Percentiles rank a stretch among this genome's conserved stretches.
Evolutionary conservation across 352 stramenopile genomes (phyloP).

Genomic region (Thraustochytrium striatum): DNA sequence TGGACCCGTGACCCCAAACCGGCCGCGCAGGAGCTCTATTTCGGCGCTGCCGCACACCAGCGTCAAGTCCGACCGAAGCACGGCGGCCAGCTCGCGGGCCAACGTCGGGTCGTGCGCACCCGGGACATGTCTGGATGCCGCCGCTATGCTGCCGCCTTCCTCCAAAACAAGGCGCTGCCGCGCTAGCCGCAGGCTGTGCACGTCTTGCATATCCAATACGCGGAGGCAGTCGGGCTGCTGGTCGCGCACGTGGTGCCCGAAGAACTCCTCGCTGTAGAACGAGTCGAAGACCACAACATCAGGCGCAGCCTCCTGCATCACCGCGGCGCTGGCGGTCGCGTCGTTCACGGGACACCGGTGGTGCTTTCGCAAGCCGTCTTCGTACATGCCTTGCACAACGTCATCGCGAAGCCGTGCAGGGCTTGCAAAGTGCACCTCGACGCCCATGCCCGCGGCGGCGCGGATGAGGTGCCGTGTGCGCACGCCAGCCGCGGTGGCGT

Average conservation of each 20-base stretch:
- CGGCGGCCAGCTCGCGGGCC: constrained; percentile 52
- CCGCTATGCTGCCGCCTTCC: constrained; percentile 41
- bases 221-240: constrained; percentile 66
- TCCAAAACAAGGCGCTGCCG: constrained; percentile 71
- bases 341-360: constrained; percentile 55
- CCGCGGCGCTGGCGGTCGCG: constrained; percentile 48
- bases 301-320: constrained; percentile 50
- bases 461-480: constrained; percentile 61
- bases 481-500: constrained; percentile 76
- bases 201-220: constrained; percentile 85
- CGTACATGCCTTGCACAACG: constrained; percentile 51
- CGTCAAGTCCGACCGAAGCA: constrained; percentile 1
- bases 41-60: constrained; percentile 1
- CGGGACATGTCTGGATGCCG: constrained; percentile 57
- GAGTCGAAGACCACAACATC: constrained; percentile 60
- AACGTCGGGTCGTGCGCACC: constrained; percentile 56
- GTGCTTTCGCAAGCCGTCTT: constrained; percentile 1
- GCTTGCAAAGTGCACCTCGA: background rate
- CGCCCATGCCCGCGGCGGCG: background rate
- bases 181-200: constrained; percentile 79
- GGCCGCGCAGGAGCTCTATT: background rate
- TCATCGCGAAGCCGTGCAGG: too few relatives aligned
- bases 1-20: background rate
- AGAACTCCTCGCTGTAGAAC: constrained; percentile 63
- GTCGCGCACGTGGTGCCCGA: constrained; percentile 59